These are phyloP conservation scores for Acer negundo DNA, from an alignment of 345 rosid species.

Conservation along the genomic window DNA sequence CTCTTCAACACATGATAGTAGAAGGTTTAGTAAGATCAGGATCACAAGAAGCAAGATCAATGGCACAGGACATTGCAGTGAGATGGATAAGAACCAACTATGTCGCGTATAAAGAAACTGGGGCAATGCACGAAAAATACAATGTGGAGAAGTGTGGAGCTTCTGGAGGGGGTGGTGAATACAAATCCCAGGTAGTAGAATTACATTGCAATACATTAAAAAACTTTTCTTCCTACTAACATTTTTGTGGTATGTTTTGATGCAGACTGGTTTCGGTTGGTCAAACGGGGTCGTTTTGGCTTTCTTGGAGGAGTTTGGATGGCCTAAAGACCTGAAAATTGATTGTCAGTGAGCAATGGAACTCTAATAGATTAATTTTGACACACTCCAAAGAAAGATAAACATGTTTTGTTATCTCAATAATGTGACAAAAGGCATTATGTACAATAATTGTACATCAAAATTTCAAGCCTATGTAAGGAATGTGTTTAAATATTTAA, in stretches of 20 bases:
- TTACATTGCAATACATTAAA: neutral
- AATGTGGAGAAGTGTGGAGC: constrained; percentile 47
- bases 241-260: neutral
- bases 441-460: no score
- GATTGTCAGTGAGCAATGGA: constrained; percentile 34
- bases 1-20: constrained; percentile 76
- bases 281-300: constrained; percentile 84
- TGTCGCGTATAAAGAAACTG: constrained; percentile 51
- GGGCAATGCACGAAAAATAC: constrained; percentile 56
- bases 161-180: constrained; percentile 51
- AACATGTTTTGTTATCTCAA: no score
- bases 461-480: no score
- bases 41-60: constrained; percentile 47
- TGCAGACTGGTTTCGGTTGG: constrained; percentile 97
- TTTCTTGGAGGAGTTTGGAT: constrained; percentile 91
- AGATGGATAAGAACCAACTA: constrained; percentile 81
- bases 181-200: constrained; percentile 34
- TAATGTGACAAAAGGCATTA: no score
- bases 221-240: neutral
- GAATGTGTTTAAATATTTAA: no score
- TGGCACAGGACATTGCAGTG: constrained; percentile 74
- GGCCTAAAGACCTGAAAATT: constrained; percentile 59
- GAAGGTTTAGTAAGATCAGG: constrained; percentile 69
- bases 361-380: neutral
- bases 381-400: neutral